phyloP scores from a whole-genome alignment of 2,329 filamentous ascomycete species.

The Fusarium transvaalense region DNA sequence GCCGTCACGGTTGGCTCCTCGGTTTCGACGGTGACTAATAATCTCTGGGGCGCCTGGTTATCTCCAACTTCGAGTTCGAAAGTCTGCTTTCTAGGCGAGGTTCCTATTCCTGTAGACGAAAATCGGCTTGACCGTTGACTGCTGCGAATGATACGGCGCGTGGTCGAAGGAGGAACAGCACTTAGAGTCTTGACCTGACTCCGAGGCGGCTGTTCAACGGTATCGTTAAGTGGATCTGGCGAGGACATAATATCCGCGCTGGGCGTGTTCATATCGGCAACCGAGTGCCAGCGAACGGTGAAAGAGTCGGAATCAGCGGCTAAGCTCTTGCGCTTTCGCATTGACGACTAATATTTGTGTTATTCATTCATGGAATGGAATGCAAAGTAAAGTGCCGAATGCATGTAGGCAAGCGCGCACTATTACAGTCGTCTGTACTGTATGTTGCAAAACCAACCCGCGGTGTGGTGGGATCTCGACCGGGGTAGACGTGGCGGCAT shows the following conservation, averaged over 20 bases:
- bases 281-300: constrained; percentile 54
- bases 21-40: constrained; percentile 69
- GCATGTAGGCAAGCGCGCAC: constrained; percentile 31
- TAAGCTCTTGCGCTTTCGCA: constrained; percentile 49
- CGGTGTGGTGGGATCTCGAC: constrained; percentile 36
- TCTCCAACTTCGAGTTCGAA: constrained; percentile 69
- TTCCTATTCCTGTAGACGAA: constrained; percentile 49
- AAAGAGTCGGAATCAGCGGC: constrained; percentile 46
- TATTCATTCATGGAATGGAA: constrained; percentile 44
- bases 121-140: constrained; percentile 58
- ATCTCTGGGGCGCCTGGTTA: constrained; percentile 62
- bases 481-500: constrained; percentile 42
- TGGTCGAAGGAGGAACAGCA: constrained; percentile 53
- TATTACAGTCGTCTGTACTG: constrained; percentile 11
- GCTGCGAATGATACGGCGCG: constrained; percentile 60
- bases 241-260: constrained; percentile 62
- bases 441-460: constrained; percentile 32
- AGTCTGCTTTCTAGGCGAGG: constrained; percentile 67
- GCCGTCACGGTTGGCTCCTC: constrained; percentile 55
- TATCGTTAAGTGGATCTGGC: constrained; percentile 63
- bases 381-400: constrained; percentile 15
- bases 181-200: constrained; percentile 30
- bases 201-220: constrained; percentile 41
- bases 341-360: constrained; percentile 42
- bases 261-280: constrained; percentile 53